These are phyloP conservation scores for Curvularia spicifera DNA, from an alignment of 2,329 filamentous ascomycete species.

Conservation along the genomic window DNA sequence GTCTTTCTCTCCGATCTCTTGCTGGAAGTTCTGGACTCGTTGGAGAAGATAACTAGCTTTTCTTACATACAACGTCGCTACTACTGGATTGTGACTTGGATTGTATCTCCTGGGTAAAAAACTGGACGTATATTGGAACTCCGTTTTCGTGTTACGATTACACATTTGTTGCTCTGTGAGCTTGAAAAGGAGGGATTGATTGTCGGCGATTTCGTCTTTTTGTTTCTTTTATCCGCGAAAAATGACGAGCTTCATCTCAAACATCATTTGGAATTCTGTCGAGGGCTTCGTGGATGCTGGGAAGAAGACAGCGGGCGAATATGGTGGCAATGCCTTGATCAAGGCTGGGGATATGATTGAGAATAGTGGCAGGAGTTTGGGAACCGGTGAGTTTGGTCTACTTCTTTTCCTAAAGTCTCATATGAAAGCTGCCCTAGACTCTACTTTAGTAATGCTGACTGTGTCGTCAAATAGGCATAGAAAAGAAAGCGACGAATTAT, in stretches of 20 bases:
- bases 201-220: neutral
- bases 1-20: neutral
- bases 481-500: slow-evolving; percentile 41
- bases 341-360: slow-evolving; percentile 49
- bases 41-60: neutral
- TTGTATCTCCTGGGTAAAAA: neutral
- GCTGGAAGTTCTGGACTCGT: neutral
- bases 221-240: neutral
- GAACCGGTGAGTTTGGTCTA: slow-evolving; percentile 35
- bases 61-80: neutral
- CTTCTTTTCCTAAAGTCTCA: neutral
- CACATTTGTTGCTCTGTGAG: neutral
- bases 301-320: slow-evolving; percentile 46
- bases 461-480: slow-evolving; percentile 31
- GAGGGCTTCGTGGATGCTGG: slow-evolving; percentile 48
- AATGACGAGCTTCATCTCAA: slow-evolving; percentile 45
- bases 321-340: slow-evolving; percentile 48
- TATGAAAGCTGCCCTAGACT: neutral
- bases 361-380: slow-evolving; percentile 39
- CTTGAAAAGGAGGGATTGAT: neutral
- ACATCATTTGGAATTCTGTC: slow-evolving; percentile 49
- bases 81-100: neutral
- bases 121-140: neutral
- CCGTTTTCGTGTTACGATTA: neutral
- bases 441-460: neutral